Conservation (phyloP, 371 early-diverging fungal genomes). For the Mortierella sp. region DNA sequence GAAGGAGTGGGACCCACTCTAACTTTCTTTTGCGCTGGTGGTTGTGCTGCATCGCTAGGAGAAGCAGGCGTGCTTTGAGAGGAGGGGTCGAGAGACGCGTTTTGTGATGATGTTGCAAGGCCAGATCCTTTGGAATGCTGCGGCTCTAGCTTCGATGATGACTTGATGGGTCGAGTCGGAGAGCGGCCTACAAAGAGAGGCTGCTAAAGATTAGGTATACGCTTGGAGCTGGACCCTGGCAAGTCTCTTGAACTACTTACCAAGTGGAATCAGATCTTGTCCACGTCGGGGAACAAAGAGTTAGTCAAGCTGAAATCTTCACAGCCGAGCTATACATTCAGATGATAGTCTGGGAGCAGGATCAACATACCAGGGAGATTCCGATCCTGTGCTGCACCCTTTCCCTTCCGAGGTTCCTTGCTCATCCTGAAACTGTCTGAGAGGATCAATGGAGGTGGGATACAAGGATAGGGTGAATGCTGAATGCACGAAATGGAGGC, state of each 20-base stretch:
- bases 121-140: conserved; percentile 11
- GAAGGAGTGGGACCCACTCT: conserved; percentile 25
- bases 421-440: conserved; percentile 22
- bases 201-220: neutral
- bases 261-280: conserved; percentile 48
- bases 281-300: neutral
- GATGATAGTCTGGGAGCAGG: neutral
- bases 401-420: conserved; percentile 47
- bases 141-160: conserved; percentile 33
- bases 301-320: neutral
- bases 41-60: conserved; percentile 8
- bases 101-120: conserved; percentile 6
- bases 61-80: conserved; percentile 20
- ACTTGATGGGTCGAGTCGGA: conserved; percentile 36
- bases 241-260: conserved; percentile 9
- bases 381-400: conserved; percentile 24
- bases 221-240: too few species aligned
- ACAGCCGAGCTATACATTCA: neutral
- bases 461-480: too few species aligned
- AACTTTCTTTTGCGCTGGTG: conserved; percentile 32
- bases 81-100: conserved; percentile 16
- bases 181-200: conserved; percentile 22
- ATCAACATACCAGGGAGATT: conserved; percentile 31
- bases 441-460: neutral
- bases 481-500: too few species aligned